These are phyloP conservation scores for Crithidia bombi DNA, from an alignment of 208 protist species.

Conservation along the genomic window DNA sequence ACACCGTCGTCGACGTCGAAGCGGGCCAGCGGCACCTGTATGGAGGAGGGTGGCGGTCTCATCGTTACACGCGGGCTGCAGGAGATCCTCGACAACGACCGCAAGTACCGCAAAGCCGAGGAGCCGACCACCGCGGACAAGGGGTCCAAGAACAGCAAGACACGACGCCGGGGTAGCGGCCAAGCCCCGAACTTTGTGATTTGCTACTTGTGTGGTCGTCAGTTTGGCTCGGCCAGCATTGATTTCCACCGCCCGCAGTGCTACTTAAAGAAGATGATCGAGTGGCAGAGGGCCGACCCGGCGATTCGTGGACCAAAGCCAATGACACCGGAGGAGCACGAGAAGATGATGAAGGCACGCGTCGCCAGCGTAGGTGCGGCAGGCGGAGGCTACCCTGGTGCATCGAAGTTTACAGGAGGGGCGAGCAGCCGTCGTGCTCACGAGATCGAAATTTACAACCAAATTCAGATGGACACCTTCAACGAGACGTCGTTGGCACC, in stretches of 20 bases:
- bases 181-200: constrained; percentile 78
- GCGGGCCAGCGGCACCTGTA: constrained; percentile 4
- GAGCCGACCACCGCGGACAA: constrained; percentile 9
- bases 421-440: constrained; percentile 20
- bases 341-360: constrained; percentile 49
- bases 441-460: constrained; percentile 81
- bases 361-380: constrained; percentile 8
- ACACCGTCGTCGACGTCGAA: constrained; percentile 13
- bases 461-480: constrained; percentile 76
- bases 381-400: constrained; percentile 7
- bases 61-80: constrained; percentile 78
- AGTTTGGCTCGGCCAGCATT: constrained; percentile 88
- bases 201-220: constrained; percentile 90
- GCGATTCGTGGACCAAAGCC: constrained; percentile 79
- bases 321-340: constrained; percentile 61
- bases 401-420: background rate
- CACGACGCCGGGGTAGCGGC: constrained; percentile 16
- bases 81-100: constrained; percentile 72
- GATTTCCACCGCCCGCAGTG: constrained; percentile 93
- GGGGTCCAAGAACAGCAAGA: constrained; percentile 10
- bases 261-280: constrained; percentile 89
- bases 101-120: constrained; percentile 18
- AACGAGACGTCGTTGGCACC: constrained; percentile 67
- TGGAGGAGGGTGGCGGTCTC: constrained; percentile 31
- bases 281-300: constrained; percentile 84